phyloP scores from a whole-genome alignment of 2,329 filamentous ascomycete genomes.

The Monosporascus sp. region DNA sequence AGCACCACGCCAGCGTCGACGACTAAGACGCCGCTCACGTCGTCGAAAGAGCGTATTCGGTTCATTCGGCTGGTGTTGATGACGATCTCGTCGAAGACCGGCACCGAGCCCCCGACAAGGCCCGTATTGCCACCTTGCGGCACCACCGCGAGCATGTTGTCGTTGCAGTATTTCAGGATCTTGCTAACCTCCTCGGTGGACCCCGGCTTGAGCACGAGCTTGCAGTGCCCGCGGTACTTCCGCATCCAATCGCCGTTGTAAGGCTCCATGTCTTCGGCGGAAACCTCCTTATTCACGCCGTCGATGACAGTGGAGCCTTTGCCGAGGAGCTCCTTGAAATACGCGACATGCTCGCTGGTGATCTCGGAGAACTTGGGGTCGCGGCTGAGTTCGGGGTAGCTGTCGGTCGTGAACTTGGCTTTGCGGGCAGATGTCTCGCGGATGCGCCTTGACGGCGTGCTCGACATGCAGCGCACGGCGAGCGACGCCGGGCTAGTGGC shows the following conservation, averaged over 20 bases:
- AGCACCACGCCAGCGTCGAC: constrained; percentile 88
- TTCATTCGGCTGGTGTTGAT: constrained; percentile 90
- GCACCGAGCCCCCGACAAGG: constrained; percentile 89
- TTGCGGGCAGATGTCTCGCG: constrained; percentile 18
- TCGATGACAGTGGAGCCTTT: constrained; percentile 77
- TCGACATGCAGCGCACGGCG: constrained; percentile 20
- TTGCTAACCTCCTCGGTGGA: constrained; percentile 85
- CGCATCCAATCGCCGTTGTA: constrained; percentile 99
- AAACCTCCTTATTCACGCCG: constrained; percentile 65
- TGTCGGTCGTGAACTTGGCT: constrained; percentile 77
- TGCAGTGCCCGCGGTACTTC: constrained; percentile 90
- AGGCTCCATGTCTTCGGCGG: constrained; percentile 74
- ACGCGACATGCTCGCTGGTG: constrained; percentile 71
- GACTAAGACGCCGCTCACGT: constrained; percentile 84
- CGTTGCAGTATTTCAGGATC: constrained; percentile 91
- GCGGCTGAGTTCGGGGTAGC: constrained; percentile 77
- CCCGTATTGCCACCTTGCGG: constrained; percentile 97
- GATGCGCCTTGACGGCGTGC: constrained; percentile 21
- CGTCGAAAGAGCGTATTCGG: constrained; percentile 83
- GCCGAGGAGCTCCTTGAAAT: constrained; percentile 78
- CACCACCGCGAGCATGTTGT: constrained; percentile 85
- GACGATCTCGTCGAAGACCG: constrained; percentile 97
- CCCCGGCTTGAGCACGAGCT: constrained; percentile 79
- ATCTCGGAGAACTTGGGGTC: constrained; percentile 70
- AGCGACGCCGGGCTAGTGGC: background rate